Base-by-base conservation (phyloP, 2,329 filamentous ascomycete species). In the Taxawa tesnikishii region DNA sequence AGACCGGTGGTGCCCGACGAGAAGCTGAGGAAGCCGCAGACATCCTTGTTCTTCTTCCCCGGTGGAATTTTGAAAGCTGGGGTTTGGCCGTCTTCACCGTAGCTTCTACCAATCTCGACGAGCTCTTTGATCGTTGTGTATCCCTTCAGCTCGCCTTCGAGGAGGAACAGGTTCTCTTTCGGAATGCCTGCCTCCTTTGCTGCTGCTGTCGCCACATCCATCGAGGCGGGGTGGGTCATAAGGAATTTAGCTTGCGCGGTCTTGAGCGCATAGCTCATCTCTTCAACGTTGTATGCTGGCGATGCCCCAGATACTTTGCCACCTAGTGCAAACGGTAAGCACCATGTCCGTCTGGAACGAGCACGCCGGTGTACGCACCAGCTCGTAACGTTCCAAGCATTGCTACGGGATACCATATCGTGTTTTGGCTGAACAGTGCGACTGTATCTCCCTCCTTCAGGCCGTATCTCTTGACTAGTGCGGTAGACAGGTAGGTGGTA, bases 271-370 rank as follows among this genome's bases (percentile, higher is more conserved):
- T 78, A 77, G 1, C 65, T 68, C 70, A 80, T 78, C 43, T 81
- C 76, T 30, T 80, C 75, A 11, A 71, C 60, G 34, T 71, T 77
- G 50, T 79, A 80, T 1, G 73, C 75, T 0, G 75, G 75, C 11
- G 65, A 72, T 0, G 73, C 75, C 2, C 75, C 75, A 3, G 65
- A 72, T 2, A 78, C 68, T 17, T 72, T 62, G 6, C 68, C 74
- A 0, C 62, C 68, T 23, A 23, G n/a, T 8, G 19, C n/a, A n/a
- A n/a, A n/a, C n/a, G n/a, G n/a, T n/a, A n/a, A n/a, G n/a, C n/a
- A n/a, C n/a, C n/a, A n/a, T n/a, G n/a, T n/a, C n/a, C n/a, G n/a
- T n/a, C n/a, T n/a, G n/a, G n/a, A n/a, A n/a, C n/a, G n/a, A n/a
- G n/a, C n/a, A n/a, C n/a, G n/a, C n/a, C n/a, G n/a, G n/a, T n/a